Base-by-base conservation (phyloP, 306 rosid genomes). In the Fagus crenata region DNA sequence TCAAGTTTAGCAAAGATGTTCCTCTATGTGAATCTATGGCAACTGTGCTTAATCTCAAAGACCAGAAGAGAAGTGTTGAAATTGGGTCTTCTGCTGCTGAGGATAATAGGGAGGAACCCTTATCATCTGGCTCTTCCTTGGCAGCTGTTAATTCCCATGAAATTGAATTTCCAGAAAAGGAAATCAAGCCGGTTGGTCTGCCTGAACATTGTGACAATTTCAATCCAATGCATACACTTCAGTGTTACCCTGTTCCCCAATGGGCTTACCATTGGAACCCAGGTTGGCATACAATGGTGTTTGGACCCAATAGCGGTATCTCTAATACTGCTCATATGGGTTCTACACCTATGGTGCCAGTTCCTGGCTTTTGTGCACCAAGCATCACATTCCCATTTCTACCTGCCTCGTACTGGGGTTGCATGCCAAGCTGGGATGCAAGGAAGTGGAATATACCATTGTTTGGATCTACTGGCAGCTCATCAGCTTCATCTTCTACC, bases 181-280 rank as follows among this genome's bases (percentile, higher is more conserved):
- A 79, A 75, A 40, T 41, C 32, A 79, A 75, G 72, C 83, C 78
- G 73, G 80, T 37, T 71, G 81, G 68, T 59, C 60, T 71, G 60
- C 53, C 73, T 64, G 78, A 73, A 51, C 79, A 70, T 2, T 74
- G 35, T 49, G 74, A 67, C 72, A 60, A 71, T 69, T 64, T 71
- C 49, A 74, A 69, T 64, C 87, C 86, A 58, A 41, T 68, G n/a
- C 80, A 86, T 53, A 74, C 83, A 71, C 51, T 71, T 75, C 87
- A 77, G 71, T 72, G 51, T 77, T 83, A 76, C 77, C 81, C 86
- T 70, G 86, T 72, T 35, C 88, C 84, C 56, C 83, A 82, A 35
- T 87, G 89, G 89, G 68, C 85, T 68, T 81, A 72, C 35, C 84
- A 83, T 49, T 88, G 88, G 87, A 86, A 67, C 71, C 83, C 84